Conservation (phyloP, 2,329 filamentous ascomycete genomes). For the Boeremia exigua region DNA sequence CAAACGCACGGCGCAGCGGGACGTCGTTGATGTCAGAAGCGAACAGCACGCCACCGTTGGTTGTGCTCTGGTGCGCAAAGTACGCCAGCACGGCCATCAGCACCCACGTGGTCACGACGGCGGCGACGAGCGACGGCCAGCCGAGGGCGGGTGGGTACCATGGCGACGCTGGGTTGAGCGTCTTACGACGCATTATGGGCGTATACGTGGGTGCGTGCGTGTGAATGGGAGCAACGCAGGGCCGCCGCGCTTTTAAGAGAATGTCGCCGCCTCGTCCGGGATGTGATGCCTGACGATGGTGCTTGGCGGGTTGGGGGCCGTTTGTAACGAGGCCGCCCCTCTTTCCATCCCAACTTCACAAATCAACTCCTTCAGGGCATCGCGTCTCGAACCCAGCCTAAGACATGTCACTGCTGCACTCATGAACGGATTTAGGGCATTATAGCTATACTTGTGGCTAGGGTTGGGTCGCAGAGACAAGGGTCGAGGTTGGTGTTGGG, state of each 20-base stretch:
- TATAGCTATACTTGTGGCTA: not conserved
- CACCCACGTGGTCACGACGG: conserved; percentile 11
- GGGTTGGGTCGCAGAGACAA: not conserved
- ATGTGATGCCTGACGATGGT: no score
- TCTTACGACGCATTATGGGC: conserved; percentile 1
- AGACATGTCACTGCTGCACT: not conserved
- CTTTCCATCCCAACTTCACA: not conserved
- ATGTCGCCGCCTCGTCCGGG: not conserved
- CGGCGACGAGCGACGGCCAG: conserved; percentile 12
- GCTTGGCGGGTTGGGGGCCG: conserved; percentile 1
- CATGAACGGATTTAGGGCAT: not conserved
- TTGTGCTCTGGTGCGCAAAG: conserved; percentile 49
- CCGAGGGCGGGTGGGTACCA: conserved; percentile 13
- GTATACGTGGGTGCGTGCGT: not conserved
- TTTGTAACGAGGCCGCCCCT: not conserved
- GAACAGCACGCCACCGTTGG: conserved; percentile 52
- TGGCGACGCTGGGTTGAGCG: not conserved
- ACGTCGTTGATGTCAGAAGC: conserved; percentile 46
- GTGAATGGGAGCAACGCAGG: not conserved
- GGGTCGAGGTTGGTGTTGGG: not conserved
- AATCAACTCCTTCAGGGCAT: not conserved
- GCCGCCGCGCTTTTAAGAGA: not conserved
- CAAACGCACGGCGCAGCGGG: conserved; percentile 51
- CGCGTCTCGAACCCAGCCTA: not conserved
- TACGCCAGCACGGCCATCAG: conserved; percentile 55